Percentiles rank a stretch among this genome's conserved stretches.
Conservation (phyloP, 2,329 filamentous ascomycete species). For the Aspergillus thermomutatus region DNA sequence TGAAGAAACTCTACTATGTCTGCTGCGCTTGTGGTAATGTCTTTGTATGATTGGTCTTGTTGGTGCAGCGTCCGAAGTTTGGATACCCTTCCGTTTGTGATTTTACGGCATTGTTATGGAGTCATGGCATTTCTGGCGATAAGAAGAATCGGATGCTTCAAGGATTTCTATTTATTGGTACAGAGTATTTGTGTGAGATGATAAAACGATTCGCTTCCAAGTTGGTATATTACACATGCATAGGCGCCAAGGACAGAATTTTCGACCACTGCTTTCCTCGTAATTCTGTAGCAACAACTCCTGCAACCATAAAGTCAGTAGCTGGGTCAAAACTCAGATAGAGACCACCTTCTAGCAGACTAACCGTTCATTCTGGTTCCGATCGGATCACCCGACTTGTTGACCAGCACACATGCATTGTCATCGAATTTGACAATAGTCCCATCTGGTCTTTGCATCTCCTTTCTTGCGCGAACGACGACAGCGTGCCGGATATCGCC, state of each 20-base stretch:
- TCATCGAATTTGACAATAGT: slow-evolving; percentile 92
- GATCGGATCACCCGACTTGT: slow-evolving; percentile 93
- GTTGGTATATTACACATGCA: slow-evolving; percentile 60
- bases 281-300: slow-evolving; percentile 85
- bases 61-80: slow-evolving; percentile 12
- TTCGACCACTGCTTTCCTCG: slow-evolving; percentile 96
- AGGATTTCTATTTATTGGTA: slow-evolving; percentile 32
- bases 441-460: slow-evolving; percentile 81
- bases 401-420: slow-evolving; percentile 96
- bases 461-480: slow-evolving; percentile 86
- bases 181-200: slow-evolving; percentile 19
- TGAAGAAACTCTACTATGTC: slow-evolving; percentile 85
- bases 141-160: slow-evolving; percentile 7
- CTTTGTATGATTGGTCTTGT: slow-evolving; percentile 48
- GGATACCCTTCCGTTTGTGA: slow-evolving; percentile 30
- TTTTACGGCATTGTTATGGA: slow-evolving; percentile 18
- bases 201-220: slow-evolving; percentile 26
- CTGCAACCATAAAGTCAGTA: slow-evolving; percentile 38
- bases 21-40: slow-evolving; percentile 93
- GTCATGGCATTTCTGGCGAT: slow-evolving; percentile 17
- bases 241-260: slow-evolving; percentile 90
- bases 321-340: not conserved
- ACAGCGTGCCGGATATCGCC: slow-evolving; percentile 96
- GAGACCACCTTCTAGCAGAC: slow-evolving; percentile 17
- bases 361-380: slow-evolving; percentile 81